Conservation (phyloP, 2,329 filamentous ascomycete genomes). For the Aspergillus luchuensis region DNA sequence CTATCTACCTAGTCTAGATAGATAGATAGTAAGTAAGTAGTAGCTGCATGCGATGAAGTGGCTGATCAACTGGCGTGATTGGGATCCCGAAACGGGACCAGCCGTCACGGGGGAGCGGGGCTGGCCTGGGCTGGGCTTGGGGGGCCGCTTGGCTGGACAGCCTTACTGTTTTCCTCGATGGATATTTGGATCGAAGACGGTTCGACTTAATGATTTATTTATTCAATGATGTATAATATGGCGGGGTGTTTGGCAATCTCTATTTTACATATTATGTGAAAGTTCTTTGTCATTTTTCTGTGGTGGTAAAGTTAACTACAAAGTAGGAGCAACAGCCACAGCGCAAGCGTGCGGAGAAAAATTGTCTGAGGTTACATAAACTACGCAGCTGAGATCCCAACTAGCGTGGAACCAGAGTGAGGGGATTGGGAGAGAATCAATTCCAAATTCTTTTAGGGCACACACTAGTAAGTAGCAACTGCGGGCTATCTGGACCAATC, state of each 20-base stretch:
- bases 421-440: neutral
- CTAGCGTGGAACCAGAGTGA: neutral
- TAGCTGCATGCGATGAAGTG: conserved; percentile 12
- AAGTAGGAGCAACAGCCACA: neutral
- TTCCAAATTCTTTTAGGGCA: conserved; percentile 3
- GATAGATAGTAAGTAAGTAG: too few species aligned
- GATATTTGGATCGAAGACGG: too few species aligned
- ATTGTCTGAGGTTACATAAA: too few species aligned
- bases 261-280: too few species aligned
- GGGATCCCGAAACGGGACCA: conserved; percentile 6
- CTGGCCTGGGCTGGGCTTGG: neutral
- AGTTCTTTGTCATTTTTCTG: too few species aligned
- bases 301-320: too few species aligned
- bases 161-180: neutral
- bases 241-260: too few species aligned
- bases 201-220: too few species aligned
- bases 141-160: neutral
- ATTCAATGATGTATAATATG: too few species aligned
- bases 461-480: neutral
- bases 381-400: neutral
- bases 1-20: too few species aligned
- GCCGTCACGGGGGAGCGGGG: conserved; percentile 13
- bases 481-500: neutral
- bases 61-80: conserved; percentile 12
- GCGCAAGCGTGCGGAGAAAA: too few species aligned